Conservation (phyloP, 805 yeast genomes). For the Jamesozyma hellenica region DNA sequence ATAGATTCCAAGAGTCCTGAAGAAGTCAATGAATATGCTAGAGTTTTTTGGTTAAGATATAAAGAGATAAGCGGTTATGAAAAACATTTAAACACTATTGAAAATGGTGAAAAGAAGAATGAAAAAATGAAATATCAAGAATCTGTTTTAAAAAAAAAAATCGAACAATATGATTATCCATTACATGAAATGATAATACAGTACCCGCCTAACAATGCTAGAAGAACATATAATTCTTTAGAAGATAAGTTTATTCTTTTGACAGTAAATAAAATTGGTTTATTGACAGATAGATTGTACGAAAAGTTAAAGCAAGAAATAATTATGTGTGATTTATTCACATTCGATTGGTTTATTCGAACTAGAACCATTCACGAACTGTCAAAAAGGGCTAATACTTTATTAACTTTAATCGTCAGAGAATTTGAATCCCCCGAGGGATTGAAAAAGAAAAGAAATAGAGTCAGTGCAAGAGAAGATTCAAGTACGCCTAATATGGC, state of each 20-base stretch:
- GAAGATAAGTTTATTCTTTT: constrained; percentile 62
- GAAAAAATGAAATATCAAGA: constrained; percentile 48
- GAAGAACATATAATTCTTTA: constrained; percentile 54
- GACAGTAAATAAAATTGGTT: constrained; percentile 55
- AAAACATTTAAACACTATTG: constrained; percentile 61
- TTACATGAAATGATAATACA: constrained; percentile 52
- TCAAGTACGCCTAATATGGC: constrained; percentile 7
- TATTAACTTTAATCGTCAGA: constrained; percentile 56
- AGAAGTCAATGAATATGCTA: constrained; percentile 51
- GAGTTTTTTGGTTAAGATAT: constrained; percentile 54
- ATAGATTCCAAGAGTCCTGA: constrained; percentile 47
- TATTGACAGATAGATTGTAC: constrained; percentile 46
- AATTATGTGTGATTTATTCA: constrained; percentile 46
- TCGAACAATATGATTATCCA: constrained; percentile 47
- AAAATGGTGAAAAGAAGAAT: constrained; percentile 58
- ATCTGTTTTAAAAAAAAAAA: constrained; percentile 41
- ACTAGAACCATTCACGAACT: constrained; percentile 66
- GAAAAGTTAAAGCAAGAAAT: constrained; percentile 62
- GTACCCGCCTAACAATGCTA: constrained; percentile 78
- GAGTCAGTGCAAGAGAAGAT: constrained; percentile 13
- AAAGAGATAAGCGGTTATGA: constrained; percentile 58
- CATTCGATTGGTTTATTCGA: constrained; percentile 63
- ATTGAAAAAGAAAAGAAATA: constrained; percentile 38
- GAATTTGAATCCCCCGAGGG: constrained; percentile 57
- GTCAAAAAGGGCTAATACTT: constrained; percentile 57